Evolutionary conservation across 1,284 basidiomycete species (phyloP), one percentile per base, ranked within the genome.

Genomic region (Trichosporon ovoides): DNA sequence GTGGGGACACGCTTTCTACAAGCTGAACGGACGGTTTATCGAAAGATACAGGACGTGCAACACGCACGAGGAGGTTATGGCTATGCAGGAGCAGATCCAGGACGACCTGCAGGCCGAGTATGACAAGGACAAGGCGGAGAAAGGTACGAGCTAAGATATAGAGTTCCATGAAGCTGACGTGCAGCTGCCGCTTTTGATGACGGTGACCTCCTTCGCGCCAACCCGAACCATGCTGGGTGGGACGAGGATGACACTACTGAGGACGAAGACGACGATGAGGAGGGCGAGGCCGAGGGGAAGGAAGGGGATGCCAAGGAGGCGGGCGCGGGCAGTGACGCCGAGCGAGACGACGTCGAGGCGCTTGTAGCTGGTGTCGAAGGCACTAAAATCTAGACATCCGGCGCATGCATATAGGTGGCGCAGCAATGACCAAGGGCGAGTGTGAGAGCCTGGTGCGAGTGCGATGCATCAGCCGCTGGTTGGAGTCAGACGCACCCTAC

Each of bases 1-100:
- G 6, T 95, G 92, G 91, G 91, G 89, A 2, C 83, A 83, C 48
- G 83, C 89, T 3, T 95, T 95, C 76, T 89, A 83, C 79, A 81
- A 85, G 62, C 85, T 96, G 56, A 97, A 97, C 72, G 79, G 88
- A 36, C 69, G 78, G 4, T 84, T 88, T 58, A 78, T 95, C 56
- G 83, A 86, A 57, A 82, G 82, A 48, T 95, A 95, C 70, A 80
- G 82, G 59, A 85, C 80, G 35, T 94, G 91, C 69, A 74, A 71
- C 10, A 83, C 83, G 1, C 80, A 87, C 0, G 83, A 80, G 28
- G 87, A 89, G 53, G 80, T 94, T 6, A 69, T 75, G 16, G 80
- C 73, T 4, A 84, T 84, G 80, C 89, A 92, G 73, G 84, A 88
- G 53, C 72, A 73, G 48, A 87, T 94, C 55, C 85, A 93, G 64